Base-by-base conservation (phyloP, 495 filamentous ascomycete genomes). In the Hypoxylon cercidicola region DNA sequence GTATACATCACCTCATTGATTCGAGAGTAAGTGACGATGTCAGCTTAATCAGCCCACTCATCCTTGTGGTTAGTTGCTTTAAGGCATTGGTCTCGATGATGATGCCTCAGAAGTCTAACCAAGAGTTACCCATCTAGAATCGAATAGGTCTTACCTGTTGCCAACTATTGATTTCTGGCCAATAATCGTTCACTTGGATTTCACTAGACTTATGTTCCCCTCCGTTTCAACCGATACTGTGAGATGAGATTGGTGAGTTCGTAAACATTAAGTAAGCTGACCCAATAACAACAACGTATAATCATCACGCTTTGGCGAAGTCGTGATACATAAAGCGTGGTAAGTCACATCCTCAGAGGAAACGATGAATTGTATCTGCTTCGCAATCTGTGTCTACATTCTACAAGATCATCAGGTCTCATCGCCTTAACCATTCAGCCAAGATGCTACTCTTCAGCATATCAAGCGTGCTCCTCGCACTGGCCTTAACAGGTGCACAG, bases 401-500 rank as follows among this genome's bases (percentile, higher is more conserved):
- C 39, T 41, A 6, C 35, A 39, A 8, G 3, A 8, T 28, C 11
- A 20, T 11, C 1, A n/a, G 43, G 3, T 7, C 37, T 34, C 32
- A 11, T 6, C 30, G 18, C 21, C 13, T 3, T 8, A 7, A 16
- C 7, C 9, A 39, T 12, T 44, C 11, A 30, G 15, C 21, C 18
- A 57, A 51, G 28, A 72, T 72, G 70, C 10, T 67, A 32, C 34
- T 9, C 13, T 44, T 34, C 21, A 53, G 45, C 20, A 0, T 62
- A 39, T 39, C 39, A 1, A 30, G 18, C 10, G 3, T 64, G 8
- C 34, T 64, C 30, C 32, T 54, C 11, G 61, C 65, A 9, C 50
- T 76, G 12, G 48, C 64, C 66, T 45, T 62, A 9, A 63, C 80
- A 2, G 63, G 72, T 18, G 41, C 45, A 2, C 62, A 59, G 16